Conservation (phyloP, 192 early-diverging fungal genomes). For the Kappamyces sp. region DNA sequence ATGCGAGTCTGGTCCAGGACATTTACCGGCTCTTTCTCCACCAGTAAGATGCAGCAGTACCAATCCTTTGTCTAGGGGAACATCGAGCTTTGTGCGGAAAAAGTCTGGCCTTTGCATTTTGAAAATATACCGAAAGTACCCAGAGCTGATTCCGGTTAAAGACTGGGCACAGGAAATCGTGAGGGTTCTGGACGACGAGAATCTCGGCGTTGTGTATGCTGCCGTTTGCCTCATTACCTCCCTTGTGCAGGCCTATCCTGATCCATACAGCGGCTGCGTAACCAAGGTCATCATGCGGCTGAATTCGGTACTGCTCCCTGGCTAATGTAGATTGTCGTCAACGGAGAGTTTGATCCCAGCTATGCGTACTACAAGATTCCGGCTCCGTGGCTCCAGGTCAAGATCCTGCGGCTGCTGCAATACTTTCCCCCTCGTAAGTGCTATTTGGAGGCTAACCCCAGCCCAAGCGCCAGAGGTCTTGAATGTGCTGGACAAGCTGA, state of each 20-base stretch:
- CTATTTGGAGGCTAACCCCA: slow-evolving; percentile 3
- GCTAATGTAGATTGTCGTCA: slow-evolving; percentile 64
- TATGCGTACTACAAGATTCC: slow-evolving; percentile 98
- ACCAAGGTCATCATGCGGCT: slow-evolving; percentile 74
- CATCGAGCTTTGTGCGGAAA: slow-evolving; percentile 80
- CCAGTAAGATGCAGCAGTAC: slow-evolving; percentile 44
- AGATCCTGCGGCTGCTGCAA: slow-evolving; percentile 87
- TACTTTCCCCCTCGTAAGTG: slow-evolving; percentile 72
- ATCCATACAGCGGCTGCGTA: slow-evolving; percentile 69
- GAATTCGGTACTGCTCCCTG: slow-evolving; percentile 54
- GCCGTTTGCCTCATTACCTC: slow-evolving; percentile 63
- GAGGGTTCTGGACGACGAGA: slow-evolving; percentile 77
- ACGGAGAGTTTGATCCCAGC: slow-evolving; percentile 73
- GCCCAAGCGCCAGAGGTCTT: slow-evolving; percentile 52
- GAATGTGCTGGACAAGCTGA: slow-evolving; percentile 60
- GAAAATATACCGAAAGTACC: slow-evolving; percentile 80
- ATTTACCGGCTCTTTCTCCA: slow-evolving; percentile 80
- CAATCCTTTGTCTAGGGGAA: slow-evolving; percentile 10
- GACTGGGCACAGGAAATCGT: slow-evolving; percentile 85
- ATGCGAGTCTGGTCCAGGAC: slow-evolving; percentile 74
- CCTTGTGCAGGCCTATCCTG: slow-evolving; percentile 84
- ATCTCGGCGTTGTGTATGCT: slow-evolving; percentile 50
- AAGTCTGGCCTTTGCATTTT: slow-evolving; percentile 94
- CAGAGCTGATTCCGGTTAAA: slow-evolving; percentile 77
- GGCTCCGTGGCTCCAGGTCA: slow-evolving; percentile 96